phyloP scores from a whole-genome alignment of 2,329 filamentous ascomycete genomes.

The Colletotrichum phormii region DNA sequence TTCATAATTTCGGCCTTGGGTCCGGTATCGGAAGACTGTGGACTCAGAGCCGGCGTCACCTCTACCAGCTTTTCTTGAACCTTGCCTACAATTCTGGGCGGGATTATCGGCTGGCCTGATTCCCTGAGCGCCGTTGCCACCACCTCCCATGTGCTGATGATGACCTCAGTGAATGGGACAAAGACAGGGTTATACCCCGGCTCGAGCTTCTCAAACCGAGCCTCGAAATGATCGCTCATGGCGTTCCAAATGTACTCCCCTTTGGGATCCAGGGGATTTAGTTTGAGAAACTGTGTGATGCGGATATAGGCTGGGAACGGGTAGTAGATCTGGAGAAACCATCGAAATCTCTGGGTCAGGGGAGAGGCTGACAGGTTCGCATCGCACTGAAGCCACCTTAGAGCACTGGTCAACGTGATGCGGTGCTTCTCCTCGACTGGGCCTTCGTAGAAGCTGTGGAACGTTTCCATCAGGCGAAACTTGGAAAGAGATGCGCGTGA shows the following conservation, averaged over 20 bases:
- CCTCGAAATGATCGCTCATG: conserved; percentile 44
- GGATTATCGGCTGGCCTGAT: background rate
- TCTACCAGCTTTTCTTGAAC: background rate
- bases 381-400: background rate
- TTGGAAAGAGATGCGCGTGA: background rate
- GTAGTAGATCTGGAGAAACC: conserved; percentile 51
- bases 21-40: background rate
- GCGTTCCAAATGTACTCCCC: conserved; percentile 47
- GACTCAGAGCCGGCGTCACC: background rate
- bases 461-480: background rate
- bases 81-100: background rate
- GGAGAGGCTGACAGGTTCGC: background rate
- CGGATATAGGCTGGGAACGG: conserved; percentile 55
- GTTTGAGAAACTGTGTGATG: conserved; percentile 37
- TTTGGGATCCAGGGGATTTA: conserved; percentile 43
- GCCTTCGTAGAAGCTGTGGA: background rate
- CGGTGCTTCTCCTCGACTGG: background rate
- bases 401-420: background rate
- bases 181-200: background rate
- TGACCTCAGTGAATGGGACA: background rate
- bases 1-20: background rate
- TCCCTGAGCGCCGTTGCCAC: background rate
- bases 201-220: background rate
- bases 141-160: background rate
- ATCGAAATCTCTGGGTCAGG: conserved; percentile 48